Evolutionary conservation across 1,284 basidiomycete species (phyloP), one percentile per base, ranked within the genome.

Genomic region (Ceratobasidium sp.): DNA sequence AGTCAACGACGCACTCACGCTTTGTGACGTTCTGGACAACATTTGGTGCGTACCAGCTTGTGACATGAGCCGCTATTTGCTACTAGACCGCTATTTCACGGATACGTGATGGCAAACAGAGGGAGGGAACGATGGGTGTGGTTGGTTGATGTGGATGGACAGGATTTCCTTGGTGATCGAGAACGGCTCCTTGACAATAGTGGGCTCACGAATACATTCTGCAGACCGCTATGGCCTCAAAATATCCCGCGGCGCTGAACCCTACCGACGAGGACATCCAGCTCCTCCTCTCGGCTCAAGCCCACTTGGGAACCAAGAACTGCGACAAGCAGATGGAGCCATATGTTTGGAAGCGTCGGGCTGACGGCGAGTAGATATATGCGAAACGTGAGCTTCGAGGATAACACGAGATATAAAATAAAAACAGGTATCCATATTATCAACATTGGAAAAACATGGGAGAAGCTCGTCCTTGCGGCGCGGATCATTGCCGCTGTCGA

Each of bases 381-480:
- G 54, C 39, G 39, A 45, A 49, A 56, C 28, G 23, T 37, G 8
- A 26, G 6, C 7, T 37, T 28, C 10, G 39, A 15, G 23, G 61
- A 39, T 26, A 35, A 56, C 7, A 20, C n/a, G 23, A 23, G 23
- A 45, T 5, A 37, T 45, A 58, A 0, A 7, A 39, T 39, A 31
- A 53, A n/a, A 60, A 42, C 83, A 96, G 94, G 96, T 82, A 96
- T 99, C 86, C 93, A 99, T 88, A 88, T 99, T 83, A 87, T 99
- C 83, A 98, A 99, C 92, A 92, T 99, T 82, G 97, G 97, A 84
- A 99, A 99, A 91, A 99, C 97, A 81, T 99, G 97, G 97, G 96
- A 99, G 88, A 99, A 99, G 88, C 90, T 99, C 81, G 94, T 98
- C 80, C 89, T 97, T 82, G 96, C 96, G 79, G 96, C 96, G 79